Percentiles rank a stretch among this genome's conserved stretches.
phyloP scores from a whole-genome alignment of 2,329 filamentous ascomycete species.

The Davidsoniella australis region DNA sequence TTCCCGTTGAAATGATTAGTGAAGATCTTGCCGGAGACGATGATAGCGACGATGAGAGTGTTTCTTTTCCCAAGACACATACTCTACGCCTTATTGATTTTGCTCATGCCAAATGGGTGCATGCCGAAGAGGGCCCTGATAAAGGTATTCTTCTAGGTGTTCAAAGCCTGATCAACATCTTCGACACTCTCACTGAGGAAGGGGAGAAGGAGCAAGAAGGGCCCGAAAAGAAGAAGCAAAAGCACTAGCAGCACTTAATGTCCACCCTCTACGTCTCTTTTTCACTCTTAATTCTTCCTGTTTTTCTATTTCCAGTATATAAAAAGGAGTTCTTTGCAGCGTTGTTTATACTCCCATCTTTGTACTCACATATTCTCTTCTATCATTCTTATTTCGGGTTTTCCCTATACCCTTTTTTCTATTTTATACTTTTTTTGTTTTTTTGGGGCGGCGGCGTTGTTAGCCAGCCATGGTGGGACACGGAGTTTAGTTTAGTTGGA shows the following conservation, averaged over 20 bases:
- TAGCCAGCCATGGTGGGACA: no score
- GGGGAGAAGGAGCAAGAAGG: background rate
- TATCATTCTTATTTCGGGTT: background rate
- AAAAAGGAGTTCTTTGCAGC: background rate
- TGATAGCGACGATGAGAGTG: constrained; percentile 32
- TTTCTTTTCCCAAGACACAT: constrained; percentile 38
- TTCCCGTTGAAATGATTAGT: constrained; percentile 6
- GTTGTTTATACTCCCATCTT: background rate
- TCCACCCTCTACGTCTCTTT: no score
- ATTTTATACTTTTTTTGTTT: background rate
- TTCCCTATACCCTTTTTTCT: background rate
- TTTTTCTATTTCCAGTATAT: background rate
- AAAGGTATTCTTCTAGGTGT: constrained; percentile 68
- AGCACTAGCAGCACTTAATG: background rate
- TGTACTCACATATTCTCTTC: background rate
- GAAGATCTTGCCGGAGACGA: constrained; percentile 16
- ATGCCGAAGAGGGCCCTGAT: constrained; percentile 59
- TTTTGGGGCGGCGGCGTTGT: background rate
- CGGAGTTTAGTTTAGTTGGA: background rate
- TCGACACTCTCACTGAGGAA: constrained; percentile 37
- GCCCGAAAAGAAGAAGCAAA: constrained; percentile 1
- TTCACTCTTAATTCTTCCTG: background rate
- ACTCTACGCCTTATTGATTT: constrained; percentile 88
- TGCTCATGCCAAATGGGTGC: constrained; percentile 75
- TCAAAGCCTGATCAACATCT: constrained; percentile 51